phyloP scores from a whole-genome alignment of 768 basidiomycete species.

The Boletus tomentosulus region DNA sequence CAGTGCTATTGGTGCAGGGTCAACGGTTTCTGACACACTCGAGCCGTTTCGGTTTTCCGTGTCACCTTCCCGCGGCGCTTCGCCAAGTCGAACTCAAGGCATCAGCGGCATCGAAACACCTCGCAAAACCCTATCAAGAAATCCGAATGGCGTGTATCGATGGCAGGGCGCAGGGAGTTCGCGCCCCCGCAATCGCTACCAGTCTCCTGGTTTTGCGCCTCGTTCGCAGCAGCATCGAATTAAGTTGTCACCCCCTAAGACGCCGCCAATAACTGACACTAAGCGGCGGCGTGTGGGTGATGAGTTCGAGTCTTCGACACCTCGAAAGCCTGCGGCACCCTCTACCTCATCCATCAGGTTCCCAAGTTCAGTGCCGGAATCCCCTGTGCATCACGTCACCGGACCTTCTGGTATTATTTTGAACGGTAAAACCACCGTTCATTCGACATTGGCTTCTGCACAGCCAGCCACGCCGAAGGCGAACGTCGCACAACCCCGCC shows the following conservation, averaged over 20 bases:
- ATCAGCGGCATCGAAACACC: constrained; percentile 30
- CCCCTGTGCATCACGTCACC: constrained; percentile 28
- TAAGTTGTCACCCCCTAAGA: constrained; percentile 38
- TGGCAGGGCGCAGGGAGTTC: constrained; percentile 80
- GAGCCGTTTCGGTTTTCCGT: constrained; percentile 65
- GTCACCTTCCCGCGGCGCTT: constrained; percentile 29
- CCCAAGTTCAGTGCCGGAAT: constrained; percentile 26
- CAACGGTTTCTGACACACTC: constrained; percentile 34
- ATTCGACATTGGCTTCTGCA: constrained; percentile 22
- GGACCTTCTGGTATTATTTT: constrained; percentile 25
- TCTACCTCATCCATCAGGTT: constrained; percentile 23
- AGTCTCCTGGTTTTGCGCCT: constrained; percentile 69
- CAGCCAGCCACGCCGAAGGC: constrained; percentile 24
- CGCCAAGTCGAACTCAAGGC: constrained; percentile 19
- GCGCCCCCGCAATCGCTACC: constrained; percentile 62
- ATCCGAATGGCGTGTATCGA: constrained; percentile 70
- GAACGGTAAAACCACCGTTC: constrained; percentile 23
- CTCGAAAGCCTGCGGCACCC: constrained; percentile 31
- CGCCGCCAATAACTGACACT: constrained; percentile 39
- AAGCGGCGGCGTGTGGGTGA: constrained; percentile 62
- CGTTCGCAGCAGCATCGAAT: constrained; percentile 45
- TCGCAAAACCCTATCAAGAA: constrained; percentile 54
- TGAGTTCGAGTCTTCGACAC: constrained; percentile 34
- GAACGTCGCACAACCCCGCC: constrained; percentile 29
- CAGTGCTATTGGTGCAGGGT: constrained; percentile 14